These are phyloP conservation scores for Penicillium dipodomyicola DNA, from an alignment of 495 filamentous ascomycete species.

Conservation along the genomic window DNA sequence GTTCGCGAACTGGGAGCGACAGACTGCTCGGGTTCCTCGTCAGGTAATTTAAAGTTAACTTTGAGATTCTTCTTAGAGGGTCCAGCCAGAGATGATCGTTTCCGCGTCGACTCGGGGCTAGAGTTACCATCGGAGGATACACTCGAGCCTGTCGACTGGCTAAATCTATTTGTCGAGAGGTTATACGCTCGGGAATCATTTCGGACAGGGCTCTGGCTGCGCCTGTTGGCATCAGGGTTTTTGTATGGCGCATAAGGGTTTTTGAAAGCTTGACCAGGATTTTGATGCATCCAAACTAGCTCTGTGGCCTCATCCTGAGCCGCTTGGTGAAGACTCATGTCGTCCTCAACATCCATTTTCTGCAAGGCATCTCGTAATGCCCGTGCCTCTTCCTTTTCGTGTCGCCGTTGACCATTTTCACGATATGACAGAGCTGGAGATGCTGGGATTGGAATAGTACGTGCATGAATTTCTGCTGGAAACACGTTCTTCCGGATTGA, in stretches of 20 bases:
- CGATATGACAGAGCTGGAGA: conserved; percentile 64
- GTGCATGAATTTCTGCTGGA: conserved; percentile 36
- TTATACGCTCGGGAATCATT: conserved; percentile 51
- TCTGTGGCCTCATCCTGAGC: conserved; percentile 86
- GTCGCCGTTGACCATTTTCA: conserved; percentile 75
- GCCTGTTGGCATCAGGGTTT: conserved; percentile 39
- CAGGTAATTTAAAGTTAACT: conserved; percentile 44
- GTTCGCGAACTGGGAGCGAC: conserved; percentile 33
- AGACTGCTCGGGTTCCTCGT: conserved; percentile 20
- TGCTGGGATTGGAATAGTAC: conserved; percentile 25
- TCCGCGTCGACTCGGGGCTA: conserved; percentile 22
- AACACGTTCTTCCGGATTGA: conserved; percentile 42
- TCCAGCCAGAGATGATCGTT: conserved; percentile 24
- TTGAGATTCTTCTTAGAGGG: conserved; percentile 38
- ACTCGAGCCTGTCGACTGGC: conserved; percentile 22
- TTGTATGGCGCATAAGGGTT: conserved; percentile 60
- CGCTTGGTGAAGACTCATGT: conserved; percentile 65
- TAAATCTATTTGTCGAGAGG: conserved; percentile 19
- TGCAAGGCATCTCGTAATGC: conserved; percentile 77
- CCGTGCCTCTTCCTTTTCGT: conserved; percentile 82
- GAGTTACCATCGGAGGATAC: conserved; percentile 28
- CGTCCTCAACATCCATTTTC: conserved; percentile 71
- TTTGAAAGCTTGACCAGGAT: conserved; percentile 55
- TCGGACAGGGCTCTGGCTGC: conserved; percentile 53
- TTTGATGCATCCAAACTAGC: conserved; percentile 79